Base-by-base conservation (phyloP, 768 basidiomycete species). In the Astraeus odoratus region DNA sequence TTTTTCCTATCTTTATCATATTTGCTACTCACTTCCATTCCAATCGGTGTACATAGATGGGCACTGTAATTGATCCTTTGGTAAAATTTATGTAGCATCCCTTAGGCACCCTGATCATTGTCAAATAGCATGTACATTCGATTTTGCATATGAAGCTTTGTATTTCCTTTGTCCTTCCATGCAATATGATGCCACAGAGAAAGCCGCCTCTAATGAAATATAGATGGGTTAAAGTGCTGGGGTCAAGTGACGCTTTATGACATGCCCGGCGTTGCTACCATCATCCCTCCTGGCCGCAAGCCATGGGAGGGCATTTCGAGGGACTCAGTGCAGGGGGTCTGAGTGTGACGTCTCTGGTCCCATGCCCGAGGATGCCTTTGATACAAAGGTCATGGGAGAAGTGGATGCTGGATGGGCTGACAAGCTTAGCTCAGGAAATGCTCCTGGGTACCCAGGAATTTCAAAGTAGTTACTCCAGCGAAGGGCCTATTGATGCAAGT, bases 301-400 rank as follows among this genome's bases (percentile, higher is more conserved):
- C 87, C 2, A 90, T 92, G 52, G 81, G 94, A 31, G 89, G 93
- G 66, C 70, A n/a, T n/a, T n/a, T 95, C 19, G 69, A 71, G 18
- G 56, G 60, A 25, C 54, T 87, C 35, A 71, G 77, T 18, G 58
- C 59, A 8, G 66, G 71, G 26, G 71, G 63, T 8, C n/a, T n/a
- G 61, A 61, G 10, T 59, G 49, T 3, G 57, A 54, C 24, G 52
- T 44, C 6, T 36, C 45, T 12, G 58, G 51, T 13, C 47, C 50
- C 37, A 65, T 67, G 57, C 76, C 71, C 39, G 86, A 84, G 65
- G 79, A 86, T 48, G 75, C 97, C 8, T 86, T 96, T 60, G 75
- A 80, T 51, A 97, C 97, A 95, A 97, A 96, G 67, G 98, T 98
- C 66, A 99, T 99, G 95, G 84, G 86, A 63, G 85, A 93, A 37